These are phyloP conservation scores for Microcyclospora tardicrescens DNA, from an alignment of 2,329 filamentous ascomycete genomes.

Conservation along the genomic window DNA sequence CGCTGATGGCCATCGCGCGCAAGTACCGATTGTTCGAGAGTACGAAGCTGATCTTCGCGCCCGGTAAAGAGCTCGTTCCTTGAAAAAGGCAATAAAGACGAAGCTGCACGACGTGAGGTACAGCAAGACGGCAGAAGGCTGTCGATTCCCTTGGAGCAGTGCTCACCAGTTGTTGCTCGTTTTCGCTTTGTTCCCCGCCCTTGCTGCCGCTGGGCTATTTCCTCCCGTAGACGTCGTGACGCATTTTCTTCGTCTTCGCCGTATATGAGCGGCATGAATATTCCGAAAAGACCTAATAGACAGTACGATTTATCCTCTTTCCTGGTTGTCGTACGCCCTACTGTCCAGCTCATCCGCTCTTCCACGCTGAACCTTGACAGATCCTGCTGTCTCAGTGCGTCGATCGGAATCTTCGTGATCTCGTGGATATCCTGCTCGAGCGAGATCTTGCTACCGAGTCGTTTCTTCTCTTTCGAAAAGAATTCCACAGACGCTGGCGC, in stretches of 20 bases:
- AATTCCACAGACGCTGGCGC: slow-evolving; percentile 5
- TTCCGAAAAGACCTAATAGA: slow-evolving; percentile 4
- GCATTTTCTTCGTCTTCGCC: slow-evolving; percentile 11
- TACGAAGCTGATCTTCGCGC: too few species aligned
- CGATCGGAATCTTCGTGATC: slow-evolving; percentile 17
- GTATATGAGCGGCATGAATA: slow-evolving; percentile 6
- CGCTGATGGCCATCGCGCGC: too few species aligned
- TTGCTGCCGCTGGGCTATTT: neutral
- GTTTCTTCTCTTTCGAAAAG: slow-evolving; percentile 7
- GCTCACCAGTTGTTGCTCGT: too few species aligned
- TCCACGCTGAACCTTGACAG: slow-evolving; percentile 10
- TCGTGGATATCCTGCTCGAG: slow-evolving; percentile 5
- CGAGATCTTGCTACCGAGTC: slow-evolving; percentile 9
- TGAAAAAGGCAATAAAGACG: too few species aligned
- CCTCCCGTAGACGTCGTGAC: slow-evolving; percentile 23
- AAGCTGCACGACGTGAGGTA: too few species aligned
- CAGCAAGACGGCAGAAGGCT: too few species aligned
- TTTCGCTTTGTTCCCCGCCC: too few species aligned
- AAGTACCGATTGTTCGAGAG: too few species aligned
- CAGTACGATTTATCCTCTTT: slow-evolving; percentile 6
- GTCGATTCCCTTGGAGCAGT: too few species aligned
- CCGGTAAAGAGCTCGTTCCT: too few species aligned
- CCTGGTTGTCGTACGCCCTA: neutral
- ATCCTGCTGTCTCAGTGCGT: slow-evolving; percentile 7
- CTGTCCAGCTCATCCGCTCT: slow-evolving; percentile 6